Evolutionary conservation across 2,329 filamentous ascomycete genomes (phyloP).

Genomic region (Monascus ruber): DNA sequence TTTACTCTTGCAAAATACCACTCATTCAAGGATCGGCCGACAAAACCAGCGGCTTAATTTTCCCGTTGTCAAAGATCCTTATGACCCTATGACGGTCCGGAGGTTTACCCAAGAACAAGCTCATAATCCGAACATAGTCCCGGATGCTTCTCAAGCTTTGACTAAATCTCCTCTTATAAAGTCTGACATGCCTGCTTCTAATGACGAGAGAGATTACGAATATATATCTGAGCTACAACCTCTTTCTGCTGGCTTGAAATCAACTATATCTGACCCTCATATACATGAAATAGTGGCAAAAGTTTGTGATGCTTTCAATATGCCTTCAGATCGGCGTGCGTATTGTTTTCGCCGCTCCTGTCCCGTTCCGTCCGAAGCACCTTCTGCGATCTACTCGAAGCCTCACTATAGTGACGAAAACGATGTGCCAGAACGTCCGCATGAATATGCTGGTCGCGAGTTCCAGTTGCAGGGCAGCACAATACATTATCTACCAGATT

Average conservation of each 20-base stretch:
- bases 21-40: conserved; percentile 16
- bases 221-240: conserved; percentile 8
- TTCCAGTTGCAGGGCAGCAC: conserved; percentile 67
- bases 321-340: conserved; percentile 10
- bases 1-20: conserved; percentile 12
- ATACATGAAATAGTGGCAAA: conserved; percentile 8
- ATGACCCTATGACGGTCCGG: conserved; percentile 50
- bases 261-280: conserved; percentile 7
- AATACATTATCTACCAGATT: conserved; percentile 67
- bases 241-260: conserved; percentile 8
- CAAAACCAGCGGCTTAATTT: conserved; percentile 48
- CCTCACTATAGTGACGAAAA: conserved; percentile 74
- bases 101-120: conserved; percentile 56
- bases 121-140: conserved; percentile 38
- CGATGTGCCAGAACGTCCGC: conserved; percentile 64
- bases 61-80: conserved; percentile 65
- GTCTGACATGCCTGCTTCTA: conserved; percentile 1
- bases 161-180: conserved; percentile 4
- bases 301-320: conserved; percentile 20
- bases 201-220: conserved; percentile 2
- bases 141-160: conserved; percentile 8
- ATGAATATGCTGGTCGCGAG: conserved; percentile 80
- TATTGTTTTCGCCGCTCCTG: conserved; percentile 15
- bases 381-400: conserved; percentile 68
- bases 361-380: conserved; percentile 38